Conservation (phyloP, 257 asterid species). For the Dorcoceras hygrometricum region DNA sequence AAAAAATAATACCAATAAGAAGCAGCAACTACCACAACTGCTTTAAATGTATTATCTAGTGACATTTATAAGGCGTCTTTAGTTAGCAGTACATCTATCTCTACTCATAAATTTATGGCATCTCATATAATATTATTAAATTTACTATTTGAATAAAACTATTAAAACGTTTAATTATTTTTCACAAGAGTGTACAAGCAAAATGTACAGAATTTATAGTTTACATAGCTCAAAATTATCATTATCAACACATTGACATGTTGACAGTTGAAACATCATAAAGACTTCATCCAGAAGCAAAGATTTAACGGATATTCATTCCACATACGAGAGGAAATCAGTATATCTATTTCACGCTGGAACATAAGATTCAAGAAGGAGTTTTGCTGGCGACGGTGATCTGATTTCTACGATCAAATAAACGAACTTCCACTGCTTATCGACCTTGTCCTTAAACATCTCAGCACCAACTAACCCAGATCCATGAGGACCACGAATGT, state of each 20-base stretch:
- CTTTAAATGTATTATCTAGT: no score
- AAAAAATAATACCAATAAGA: no score
- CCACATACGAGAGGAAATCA: background rate
- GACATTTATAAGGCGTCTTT: no score
- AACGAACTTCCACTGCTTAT: constrained; percentile 53
- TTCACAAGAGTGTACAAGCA: background rate
- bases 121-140: no score
- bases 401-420: constrained; percentile 51
- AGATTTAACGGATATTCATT: background rate
- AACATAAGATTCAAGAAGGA: constrained; percentile 63
- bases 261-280: no score
- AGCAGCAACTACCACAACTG: no score
- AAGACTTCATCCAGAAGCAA: no score
- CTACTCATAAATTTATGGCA: no score
- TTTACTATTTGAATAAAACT: no score
- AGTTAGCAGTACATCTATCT: no score
- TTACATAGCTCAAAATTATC: background rate
- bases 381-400: constrained; percentile 47
- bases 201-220: background rate
- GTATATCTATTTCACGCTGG: constrained; percentile 37
- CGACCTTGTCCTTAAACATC: constrained; percentile 56
- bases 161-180: no score
- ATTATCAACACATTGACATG: background rate
- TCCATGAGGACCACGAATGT: constrained; percentile 61
- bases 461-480: constrained; percentile 57